Conservation (phyloP, 2,329 filamentous ascomycete species). For the Clonostachys solani region DNA sequence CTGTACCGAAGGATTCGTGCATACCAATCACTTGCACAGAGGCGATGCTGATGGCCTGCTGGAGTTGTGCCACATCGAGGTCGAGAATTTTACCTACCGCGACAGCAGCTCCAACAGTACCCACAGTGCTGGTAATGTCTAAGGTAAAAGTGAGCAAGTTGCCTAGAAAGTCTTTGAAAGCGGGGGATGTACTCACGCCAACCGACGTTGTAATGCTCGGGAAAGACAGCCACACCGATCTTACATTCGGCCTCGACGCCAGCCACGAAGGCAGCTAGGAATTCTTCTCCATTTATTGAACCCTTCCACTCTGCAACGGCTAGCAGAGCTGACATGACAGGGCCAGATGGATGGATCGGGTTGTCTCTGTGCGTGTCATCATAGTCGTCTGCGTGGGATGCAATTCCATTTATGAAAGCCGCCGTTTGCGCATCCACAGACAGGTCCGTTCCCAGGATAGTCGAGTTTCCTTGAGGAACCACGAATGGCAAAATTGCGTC, state of each 20-base stretch:
- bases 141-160: too few species aligned
- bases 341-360: background rate
- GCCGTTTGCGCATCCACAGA: background rate
- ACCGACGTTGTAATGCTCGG: slow-evolving; percentile 1
- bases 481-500: background rate
- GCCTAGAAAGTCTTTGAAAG: too few species aligned
- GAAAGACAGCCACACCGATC: background rate
- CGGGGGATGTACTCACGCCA: background rate
- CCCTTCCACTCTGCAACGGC: too few species aligned
- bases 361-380: slow-evolving; percentile 1
- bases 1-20: too few species aligned
- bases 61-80: too few species aligned
- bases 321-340: background rate
- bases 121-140: too few species aligned
- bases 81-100: too few species aligned
- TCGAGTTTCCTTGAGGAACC: background rate
- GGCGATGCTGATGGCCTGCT: too few species aligned
- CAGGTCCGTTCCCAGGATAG: background rate
- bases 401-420: slow-evolving; percentile 1
- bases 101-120: too few species aligned
- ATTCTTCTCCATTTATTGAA: background rate
- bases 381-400: slow-evolving; percentile 1
- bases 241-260: slow-evolving; percentile 1
- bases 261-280: background rate
- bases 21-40: too few species aligned